Conservation (phyloP, 1,139 yeast species). For the Candida dubliniensis region DNA sequence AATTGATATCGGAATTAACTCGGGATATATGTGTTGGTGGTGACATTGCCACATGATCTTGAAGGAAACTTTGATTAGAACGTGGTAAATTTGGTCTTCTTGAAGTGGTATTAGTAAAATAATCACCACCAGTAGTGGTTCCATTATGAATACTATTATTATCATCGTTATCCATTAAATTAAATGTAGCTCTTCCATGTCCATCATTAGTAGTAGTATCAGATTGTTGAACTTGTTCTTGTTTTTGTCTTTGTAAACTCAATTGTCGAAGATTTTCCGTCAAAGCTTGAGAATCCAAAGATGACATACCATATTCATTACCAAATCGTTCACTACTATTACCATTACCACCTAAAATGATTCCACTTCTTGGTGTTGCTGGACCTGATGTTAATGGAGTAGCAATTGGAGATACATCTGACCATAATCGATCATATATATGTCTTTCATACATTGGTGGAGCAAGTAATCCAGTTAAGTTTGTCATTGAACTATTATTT, state of each 20-base stretch:
- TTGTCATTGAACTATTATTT: conserved; percentile 30
- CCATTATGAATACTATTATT: conserved; percentile 10
- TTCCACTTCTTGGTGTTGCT: conserved; percentile 41
- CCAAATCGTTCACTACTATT: conserved; percentile 1
- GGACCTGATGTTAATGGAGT: conserved; percentile 58
- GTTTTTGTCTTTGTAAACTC: conserved; percentile 49
- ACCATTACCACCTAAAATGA: neutral
- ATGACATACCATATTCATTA: conserved; percentile 39
- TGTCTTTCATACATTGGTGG: conserved; percentile 90
- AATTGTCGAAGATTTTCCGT: conserved; percentile 55
- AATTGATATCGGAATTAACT: conserved; percentile 44
- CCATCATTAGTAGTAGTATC: conserved; percentile 7
- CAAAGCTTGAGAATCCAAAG: conserved; percentile 43
- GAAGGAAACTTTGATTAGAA: conserved; percentile 14
- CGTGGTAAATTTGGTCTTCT: conserved; percentile 12
- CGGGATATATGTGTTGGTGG: conserved; percentile 64
- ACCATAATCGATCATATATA: conserved; percentile 83
- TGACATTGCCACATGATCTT: conserved; percentile 23
- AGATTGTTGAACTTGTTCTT: conserved; percentile 26
- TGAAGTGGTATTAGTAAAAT: conserved; percentile 1
- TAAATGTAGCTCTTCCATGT: conserved; percentile 39
- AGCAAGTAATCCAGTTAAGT: conserved; percentile 58
- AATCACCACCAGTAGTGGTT: conserved; percentile 10
- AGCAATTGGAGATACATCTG: conserved; percentile 60
- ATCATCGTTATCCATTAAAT: conserved; percentile 39